These are phyloP conservation scores for Fusarium kyushuense DNA, from an alignment of 2,329 filamentous ascomycete genomes.

Conservation along the genomic window DNA sequence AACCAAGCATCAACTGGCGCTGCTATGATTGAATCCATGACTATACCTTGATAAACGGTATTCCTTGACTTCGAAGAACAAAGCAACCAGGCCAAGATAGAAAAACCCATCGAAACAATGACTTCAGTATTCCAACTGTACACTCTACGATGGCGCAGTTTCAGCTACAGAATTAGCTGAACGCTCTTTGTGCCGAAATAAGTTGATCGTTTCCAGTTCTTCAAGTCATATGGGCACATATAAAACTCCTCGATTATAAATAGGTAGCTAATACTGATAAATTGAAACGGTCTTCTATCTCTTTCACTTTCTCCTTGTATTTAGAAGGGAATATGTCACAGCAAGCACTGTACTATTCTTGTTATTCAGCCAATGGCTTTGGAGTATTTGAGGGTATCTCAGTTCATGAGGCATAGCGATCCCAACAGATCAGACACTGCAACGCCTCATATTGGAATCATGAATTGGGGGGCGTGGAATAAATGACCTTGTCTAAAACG, in stretches of 20 bases:
- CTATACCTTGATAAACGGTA: no score
- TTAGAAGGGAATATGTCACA: background rate
- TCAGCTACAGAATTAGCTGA: no score
- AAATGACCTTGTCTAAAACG: background rate
- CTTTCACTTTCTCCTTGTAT: background rate
- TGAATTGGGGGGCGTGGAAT: background rate
- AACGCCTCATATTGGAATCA: background rate
- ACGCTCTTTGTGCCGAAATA: no score
- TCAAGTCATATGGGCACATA: background rate
- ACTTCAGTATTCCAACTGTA: no score
- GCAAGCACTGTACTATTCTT: background rate
- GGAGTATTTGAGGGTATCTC: background rate
- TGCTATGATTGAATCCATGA: accelerated
- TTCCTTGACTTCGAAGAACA: no score
- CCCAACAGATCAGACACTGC: background rate
- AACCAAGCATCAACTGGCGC: no score
- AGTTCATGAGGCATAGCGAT: background rate
- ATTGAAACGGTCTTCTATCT: background rate
- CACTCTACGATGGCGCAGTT: no score
- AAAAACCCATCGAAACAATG: no score
- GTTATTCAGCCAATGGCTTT: background rate
- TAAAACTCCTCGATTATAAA: background rate
- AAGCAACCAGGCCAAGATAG: no score
- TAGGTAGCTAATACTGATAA: background rate
- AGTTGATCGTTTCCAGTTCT: background rate